Evolutionary conservation across 768 basidiomycete genomes (phyloP).

Genomic region (Tricholoma sp.): DNA sequence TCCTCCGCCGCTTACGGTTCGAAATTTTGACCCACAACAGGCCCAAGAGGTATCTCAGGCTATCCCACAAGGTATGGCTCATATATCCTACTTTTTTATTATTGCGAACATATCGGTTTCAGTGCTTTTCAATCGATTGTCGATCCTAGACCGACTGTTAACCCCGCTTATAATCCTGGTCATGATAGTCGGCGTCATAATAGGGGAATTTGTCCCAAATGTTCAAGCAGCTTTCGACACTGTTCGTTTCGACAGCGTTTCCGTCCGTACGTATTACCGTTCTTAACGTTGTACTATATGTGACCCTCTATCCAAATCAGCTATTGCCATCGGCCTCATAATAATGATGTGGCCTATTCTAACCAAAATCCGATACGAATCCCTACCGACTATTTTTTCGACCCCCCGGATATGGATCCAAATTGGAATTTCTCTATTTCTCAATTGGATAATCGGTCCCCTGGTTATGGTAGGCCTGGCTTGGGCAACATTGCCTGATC

Average conservation of each 20-base stretch:
- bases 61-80: neutral
- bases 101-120: neutral
- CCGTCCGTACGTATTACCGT: conserved; percentile 56
- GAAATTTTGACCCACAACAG: neutral
- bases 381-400: conserved; percentile 51
- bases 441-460: conserved; percentile 82
- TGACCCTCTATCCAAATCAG: conserved; percentile 28
- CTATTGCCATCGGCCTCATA: conserved; percentile 76
- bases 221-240: conserved; percentile 62
- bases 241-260: conserved; percentile 62
- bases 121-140: conserved; percentile 17
- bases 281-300: no score
- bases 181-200: conserved; percentile 74
- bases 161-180: conserved; percentile 52
- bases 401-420: conserved; percentile 60
- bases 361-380: conserved; percentile 74
- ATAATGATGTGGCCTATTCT: conserved; percentile 88
- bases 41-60: neutral
- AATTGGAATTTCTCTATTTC: conserved; percentile 55
- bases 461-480: conserved; percentile 82
- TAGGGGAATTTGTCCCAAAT: conserved; percentile 60
- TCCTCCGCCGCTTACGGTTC: neutral
- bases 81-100: neutral
- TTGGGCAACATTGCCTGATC: conserved; percentile 82
- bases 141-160: conserved; percentile 15